Evolutionary conservation across 2,329 filamentous ascomycete genomes (phyloP), one percentile per base, ranked within the genome.

Genomic region (Monosporascus cannonballus): DNA sequence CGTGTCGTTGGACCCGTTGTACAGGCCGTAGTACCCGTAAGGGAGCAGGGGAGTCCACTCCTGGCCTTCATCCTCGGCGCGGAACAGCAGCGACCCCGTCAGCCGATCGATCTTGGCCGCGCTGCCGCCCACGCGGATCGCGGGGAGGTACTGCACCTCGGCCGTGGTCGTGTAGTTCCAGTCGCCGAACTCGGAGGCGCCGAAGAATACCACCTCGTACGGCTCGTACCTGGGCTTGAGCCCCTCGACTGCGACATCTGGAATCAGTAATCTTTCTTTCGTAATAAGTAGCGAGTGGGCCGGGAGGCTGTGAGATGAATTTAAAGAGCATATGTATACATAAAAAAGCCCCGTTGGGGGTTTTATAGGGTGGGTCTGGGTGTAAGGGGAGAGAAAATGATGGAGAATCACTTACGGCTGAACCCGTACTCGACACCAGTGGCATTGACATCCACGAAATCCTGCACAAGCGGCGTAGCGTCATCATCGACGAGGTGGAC

Each of bases 101-200:
- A 76, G 57, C 53, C 76, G 69, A 57, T 79, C 76, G 15, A 78
- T 66, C 57, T 71, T 73, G 3, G 73, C 71, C 2, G 73, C 70
- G 61, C 74, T 77, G 27, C 74, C 73, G 5, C 53, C 64, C 2
- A 60, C 60, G 46, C 74, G 76, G 22, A 73, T 71, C 0, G 42
- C 22, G 14, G 75, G 75, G 0, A 78, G 70, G 55, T 73, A 75
- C 39, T 66, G 63, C 18, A 76, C 58, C 39, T 71, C 66, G 47
- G 67, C 68, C 0, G 63, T 67, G 0, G 69, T 70, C 0, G 68
- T 72, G 53, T 71, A 70, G 11, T 66, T 69, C 20, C 59, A 56
- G 7, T 62, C 55, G n/a, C 68, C 66, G 11, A 59, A 49, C 14
- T 62, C 58, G 1, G 69, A 67, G 1, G 64, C 61, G 3, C 69